Base-by-base conservation (phyloP, 176 grass and related monocot species). In the Luzula sylvatica region DNA sequence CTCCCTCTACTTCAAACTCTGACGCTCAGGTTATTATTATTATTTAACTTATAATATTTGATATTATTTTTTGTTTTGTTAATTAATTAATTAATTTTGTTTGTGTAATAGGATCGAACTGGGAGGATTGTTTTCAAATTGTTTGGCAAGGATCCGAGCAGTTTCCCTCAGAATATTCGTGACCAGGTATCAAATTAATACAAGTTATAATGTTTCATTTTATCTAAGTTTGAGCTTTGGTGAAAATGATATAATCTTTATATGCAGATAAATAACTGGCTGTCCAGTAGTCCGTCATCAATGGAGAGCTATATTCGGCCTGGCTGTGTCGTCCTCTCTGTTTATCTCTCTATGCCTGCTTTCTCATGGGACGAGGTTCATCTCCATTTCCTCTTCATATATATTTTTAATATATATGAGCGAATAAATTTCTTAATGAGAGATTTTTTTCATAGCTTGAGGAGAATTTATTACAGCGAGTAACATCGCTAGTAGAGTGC, bases 291-390 rank as follows among this genome's bases (percentile, higher is more conserved):
- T 64, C 93, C 93, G 23, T 74, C 72, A 48, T 81, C 89, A 55
- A 98, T 98, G 82, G 93, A 98, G 52, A 87, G 93, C 42, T 98
- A 98, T 58, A 92, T 98, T 48, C 56, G 93, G 7, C 93, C 86
- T 44, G 93, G 86, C 61, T 92, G 93, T 69, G 61, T 98, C 40
- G 75, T 98, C 28, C 44, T 98, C 28, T 98, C 93, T 21, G 70
- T 98, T 49, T 98, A 90, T 65, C 70, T 90, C 30, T 87, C 65
- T 21, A 98, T 98, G 92, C 72, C 78, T 68, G 15, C 72, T 56
- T 70, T 87, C 50, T 74, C 86, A 61, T 90, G 92, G 92, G 86
- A 90, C 51, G 81, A 87, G 55, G 92, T 90, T 60, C 61, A 59
- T 87, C 11, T 70, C 13, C 18, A 11, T 15, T 26, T 65, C 38